These are phyloP conservation scores for Stachybotrys elegans DNA, from an alignment of 2,329 filamentous ascomycete species.

Conservation along the genomic window DNA sequence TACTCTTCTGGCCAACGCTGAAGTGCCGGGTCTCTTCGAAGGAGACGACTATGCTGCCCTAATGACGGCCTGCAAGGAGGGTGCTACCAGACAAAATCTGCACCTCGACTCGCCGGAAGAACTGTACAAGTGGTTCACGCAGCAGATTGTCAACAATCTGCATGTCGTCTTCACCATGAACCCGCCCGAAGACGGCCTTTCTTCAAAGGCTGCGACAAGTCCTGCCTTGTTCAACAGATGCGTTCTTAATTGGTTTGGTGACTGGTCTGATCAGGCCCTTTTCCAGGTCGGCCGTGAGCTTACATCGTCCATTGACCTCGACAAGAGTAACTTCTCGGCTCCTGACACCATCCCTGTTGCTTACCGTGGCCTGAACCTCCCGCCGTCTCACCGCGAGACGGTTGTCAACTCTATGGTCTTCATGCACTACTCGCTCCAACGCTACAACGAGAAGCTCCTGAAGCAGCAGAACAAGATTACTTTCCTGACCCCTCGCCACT, in stretches of 20 bases:
- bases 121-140: conserved; percentile 99
- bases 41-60: conserved; percentile 98
- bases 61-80: conserved; percentile 99
- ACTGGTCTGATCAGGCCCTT: conserved; percentile 98
- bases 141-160: conserved; percentile 97
- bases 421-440: conserved; percentile 89
- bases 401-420: conserved; percentile 99
- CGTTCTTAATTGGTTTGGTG: conserved; percentile 98
- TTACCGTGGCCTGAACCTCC: conserved; percentile 78
- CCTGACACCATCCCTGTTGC: conserved; percentile 91
- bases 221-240: conserved; percentile 99
- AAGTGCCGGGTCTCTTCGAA: conserved; percentile 97
- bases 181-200: conserved; percentile 88
- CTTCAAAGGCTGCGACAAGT: conserved; percentile 94
- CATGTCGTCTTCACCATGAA: conserved; percentile 99
- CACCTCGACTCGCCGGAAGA: conserved; percentile 97
- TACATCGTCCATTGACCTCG: conserved; percentile 92
- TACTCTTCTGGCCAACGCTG: conserved; percentile 95
- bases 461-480: conserved; percentile 92
- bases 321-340: conserved; percentile 77
- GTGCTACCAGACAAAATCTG: conserved; percentile 90
- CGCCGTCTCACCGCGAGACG: conserved; percentile 83
- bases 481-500: conserved; percentile 92
- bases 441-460: conserved; percentile 80
- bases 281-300: conserved; percentile 97